Evolutionary conservation across 805 yeast genomes (phyloP).

Genomic region (Yarrowia bubula): DNA sequence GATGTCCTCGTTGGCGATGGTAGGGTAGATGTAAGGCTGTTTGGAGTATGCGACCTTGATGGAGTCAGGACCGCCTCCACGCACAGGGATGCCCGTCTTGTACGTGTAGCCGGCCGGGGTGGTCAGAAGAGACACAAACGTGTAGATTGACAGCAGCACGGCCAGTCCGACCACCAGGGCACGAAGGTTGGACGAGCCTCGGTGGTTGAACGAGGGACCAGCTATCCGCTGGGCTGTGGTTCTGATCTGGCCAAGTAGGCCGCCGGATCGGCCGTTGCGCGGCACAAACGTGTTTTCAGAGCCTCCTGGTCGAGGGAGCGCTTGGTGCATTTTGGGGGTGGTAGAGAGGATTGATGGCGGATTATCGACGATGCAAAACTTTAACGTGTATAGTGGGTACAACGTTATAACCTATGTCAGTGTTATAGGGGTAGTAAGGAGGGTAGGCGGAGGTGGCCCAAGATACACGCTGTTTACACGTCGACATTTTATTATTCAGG

Average conservation of each 20-base stretch:
- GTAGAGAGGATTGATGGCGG: background rate
- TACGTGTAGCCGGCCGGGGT: conserved; percentile 16
- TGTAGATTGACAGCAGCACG: conserved; percentile 2
- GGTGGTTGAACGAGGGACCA: conserved; percentile 4
- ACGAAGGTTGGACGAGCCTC: background rate
- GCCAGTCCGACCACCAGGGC: conserved; percentile 2
- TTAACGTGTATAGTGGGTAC: background rate
- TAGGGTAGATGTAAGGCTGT: conserved; percentile 27
- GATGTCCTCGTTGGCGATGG: conserved; percentile 25
- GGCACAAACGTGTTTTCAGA: conserved; percentile 20
- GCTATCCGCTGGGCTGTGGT: conserved; percentile 5
- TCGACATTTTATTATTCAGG: no score
- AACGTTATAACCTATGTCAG: no score
- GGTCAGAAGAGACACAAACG: conserved; percentile 16
- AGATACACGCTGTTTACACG: no score
- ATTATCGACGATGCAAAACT: conserved; percentile 2
- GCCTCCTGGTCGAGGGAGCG: conserved; percentile 18
- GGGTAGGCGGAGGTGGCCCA: no score
- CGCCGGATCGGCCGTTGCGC: conserved; percentile 19
- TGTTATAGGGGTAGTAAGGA: no score
- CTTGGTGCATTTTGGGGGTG: conserved; percentile 23
- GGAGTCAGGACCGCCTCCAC: conserved; percentile 18
- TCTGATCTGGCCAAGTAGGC: conserved; percentile 23
- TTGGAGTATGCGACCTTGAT: conserved; percentile 19
- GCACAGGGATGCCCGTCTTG: conserved; percentile 13